A percentile compares a stretch with the other conserved stretches of the same genome.
Evolutionary conservation across 257 asterid species (phyloP).

Genomic region (Solanum tacnaense): DNA sequence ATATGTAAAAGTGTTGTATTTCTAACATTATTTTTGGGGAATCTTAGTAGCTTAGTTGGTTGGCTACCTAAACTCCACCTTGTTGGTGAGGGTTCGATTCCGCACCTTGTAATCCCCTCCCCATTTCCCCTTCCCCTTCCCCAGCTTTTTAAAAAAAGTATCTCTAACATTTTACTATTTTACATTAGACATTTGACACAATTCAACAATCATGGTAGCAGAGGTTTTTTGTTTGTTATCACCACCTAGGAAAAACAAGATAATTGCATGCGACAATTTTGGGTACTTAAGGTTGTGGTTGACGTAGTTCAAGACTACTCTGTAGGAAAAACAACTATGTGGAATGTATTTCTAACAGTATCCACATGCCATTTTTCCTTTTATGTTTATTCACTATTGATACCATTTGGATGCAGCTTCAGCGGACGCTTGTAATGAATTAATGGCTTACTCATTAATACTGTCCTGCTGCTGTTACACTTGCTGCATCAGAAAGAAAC

Average conservation of each 20-base stretch:
- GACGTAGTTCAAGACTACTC: not conserved
- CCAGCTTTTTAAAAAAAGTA: too few relatives aligned
- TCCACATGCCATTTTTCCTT: not conserved
- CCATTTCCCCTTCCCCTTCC: not conserved
- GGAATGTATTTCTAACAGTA: not conserved
- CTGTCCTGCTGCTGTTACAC: constrained; percentile 87
- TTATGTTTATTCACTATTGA: not conserved
- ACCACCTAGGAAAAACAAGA: not conserved
- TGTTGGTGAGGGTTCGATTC: not conserved
- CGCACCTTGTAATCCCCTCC: not conserved
- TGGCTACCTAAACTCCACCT: not conserved
- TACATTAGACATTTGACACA: not conserved
- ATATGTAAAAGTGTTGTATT: not conserved
- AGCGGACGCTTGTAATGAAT: constrained; percentile 70
- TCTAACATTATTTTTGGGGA: not conserved
- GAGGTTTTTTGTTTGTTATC: not conserved
- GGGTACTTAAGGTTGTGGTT: not conserved
- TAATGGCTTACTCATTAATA: constrained; percentile 79
- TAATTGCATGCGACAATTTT: not conserved
- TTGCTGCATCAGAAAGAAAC: constrained; percentile 72
- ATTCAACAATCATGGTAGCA: not conserved
- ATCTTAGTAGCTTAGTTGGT: not conserved
- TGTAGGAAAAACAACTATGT: not conserved
- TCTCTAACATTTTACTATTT: not conserved
- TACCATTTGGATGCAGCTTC: constrained; percentile 46